Percentiles rank a stretch among this genome's conserved stretches.
These are phyloP conservation scores for Pseudogymnoascus sp. DNA, from an alignment of 2,329 filamentous ascomycete species.

Conservation along the genomic window DNA sequence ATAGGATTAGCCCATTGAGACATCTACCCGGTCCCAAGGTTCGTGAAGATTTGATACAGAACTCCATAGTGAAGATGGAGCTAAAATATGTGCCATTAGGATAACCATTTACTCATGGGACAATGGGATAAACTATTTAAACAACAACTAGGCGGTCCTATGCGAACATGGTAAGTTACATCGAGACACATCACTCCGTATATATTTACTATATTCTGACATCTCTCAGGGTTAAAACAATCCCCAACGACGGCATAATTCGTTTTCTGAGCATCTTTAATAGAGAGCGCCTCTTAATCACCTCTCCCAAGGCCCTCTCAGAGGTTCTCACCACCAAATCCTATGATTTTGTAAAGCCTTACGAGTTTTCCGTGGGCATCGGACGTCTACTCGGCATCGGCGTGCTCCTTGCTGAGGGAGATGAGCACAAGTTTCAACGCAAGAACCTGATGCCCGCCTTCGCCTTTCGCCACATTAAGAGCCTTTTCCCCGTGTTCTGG, in stretches of 20 bases:
- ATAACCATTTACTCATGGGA: constrained; percentile 37
- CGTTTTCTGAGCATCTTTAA: constrained; percentile 58
- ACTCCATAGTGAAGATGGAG: not conserved
- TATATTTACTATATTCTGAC: constrained; percentile 26
- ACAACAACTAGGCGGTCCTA: constrained; percentile 33
- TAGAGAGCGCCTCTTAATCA: constrained; percentile 53
- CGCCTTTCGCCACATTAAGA: constrained; percentile 75
- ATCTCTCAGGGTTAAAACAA: constrained; percentile 42
- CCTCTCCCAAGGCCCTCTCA: constrained; percentile 55
- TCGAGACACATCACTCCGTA: constrained; percentile 35
- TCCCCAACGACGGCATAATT: constrained; percentile 63
- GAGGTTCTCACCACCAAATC: constrained; percentile 62
- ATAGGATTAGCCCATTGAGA: constrained; percentile 49
- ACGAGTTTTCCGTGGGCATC: constrained; percentile 34
- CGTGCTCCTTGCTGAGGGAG: constrained; percentile 76
- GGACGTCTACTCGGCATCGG: constrained; percentile 61
- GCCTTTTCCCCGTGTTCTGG: constrained; percentile 82
- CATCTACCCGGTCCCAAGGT: constrained; percentile 47
- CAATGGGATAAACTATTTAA: constrained; percentile 33
- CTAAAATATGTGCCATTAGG: constrained; percentile 20
- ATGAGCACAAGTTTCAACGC: constrained; percentile 76
- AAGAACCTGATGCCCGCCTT: constrained; percentile 78
- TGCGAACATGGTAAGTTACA: constrained; percentile 29
- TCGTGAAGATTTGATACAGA: constrained; percentile 20
- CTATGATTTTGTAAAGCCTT: constrained; percentile 63